phyloP scores from a whole-genome alignment of 106 monocot species.

The Hemerocallis citrina region DNA sequence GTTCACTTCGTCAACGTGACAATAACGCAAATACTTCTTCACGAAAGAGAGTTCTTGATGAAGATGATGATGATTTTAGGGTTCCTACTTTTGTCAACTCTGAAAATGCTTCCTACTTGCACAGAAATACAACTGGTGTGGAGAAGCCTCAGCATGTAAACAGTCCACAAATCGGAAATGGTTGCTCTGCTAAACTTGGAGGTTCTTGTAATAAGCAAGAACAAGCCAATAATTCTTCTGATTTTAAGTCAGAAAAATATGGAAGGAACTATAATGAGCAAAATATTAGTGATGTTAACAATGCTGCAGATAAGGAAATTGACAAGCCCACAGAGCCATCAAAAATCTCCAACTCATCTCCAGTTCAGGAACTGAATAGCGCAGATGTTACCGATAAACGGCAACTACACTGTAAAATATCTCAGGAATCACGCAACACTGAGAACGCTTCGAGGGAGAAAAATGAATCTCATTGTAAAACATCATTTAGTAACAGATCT shows the following conservation, averaged over 20 bases:
- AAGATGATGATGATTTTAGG: constrained; percentile 60
- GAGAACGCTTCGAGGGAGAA: constrained; percentile 1
- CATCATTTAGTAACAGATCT: constrained; percentile 10
- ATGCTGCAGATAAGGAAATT: too few relatives aligned
- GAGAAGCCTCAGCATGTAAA: constrained; percentile 5
- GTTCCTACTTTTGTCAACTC: constrained; percentile 52
- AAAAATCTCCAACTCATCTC: constrained; percentile 2
- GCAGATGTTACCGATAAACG: too few relatives aligned
- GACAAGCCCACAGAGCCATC: not conserved
- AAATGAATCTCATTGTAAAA: constrained; percentile 11
- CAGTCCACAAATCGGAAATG: constrained; percentile 8
- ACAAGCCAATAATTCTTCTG: constrained; percentile 2
- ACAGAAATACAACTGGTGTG: constrained; percentile 11
- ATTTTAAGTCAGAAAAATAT: constrained; percentile 10
- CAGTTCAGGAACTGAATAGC: constrained; percentile 12
- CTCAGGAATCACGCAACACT: constrained; percentile 7
- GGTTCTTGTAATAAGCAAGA: constrained; percentile 9
- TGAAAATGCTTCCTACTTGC: constrained; percentile 1
- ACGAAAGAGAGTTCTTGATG: constrained; percentile 19
- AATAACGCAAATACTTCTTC: constrained; percentile 16
- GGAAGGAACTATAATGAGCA: constrained; percentile 19
- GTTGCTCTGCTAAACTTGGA: constrained; percentile 2
- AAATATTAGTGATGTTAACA: constrained; percentile 8
- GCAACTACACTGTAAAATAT: not conserved
- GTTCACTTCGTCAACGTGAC: constrained; percentile 12